Conservation (phyloP, 441 rosid species). For the Pelargonium fulgidum region DNA sequence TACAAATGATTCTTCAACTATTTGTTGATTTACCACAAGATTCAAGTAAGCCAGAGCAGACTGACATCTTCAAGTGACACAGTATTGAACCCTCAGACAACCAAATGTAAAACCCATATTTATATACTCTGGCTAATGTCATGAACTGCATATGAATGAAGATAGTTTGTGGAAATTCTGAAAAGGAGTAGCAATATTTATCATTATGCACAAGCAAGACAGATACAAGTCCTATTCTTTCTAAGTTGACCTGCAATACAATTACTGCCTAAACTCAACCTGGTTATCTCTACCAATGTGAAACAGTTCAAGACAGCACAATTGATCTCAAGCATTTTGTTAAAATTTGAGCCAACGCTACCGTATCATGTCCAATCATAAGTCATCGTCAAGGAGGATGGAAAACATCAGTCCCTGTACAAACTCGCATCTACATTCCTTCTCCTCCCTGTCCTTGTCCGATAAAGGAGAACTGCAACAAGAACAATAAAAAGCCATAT, state of each 20-base stretch:
- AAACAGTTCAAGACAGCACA: conserved; percentile 11
- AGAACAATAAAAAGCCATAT: conserved; percentile 10
- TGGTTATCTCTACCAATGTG: conserved; percentile 9
- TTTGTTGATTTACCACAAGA: too few relatives aligned
- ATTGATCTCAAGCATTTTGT: conserved; percentile 8
- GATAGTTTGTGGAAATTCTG: background rate
- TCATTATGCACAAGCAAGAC: background rate
- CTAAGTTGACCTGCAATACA: conserved; percentile 17
- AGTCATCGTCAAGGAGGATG: conserved; percentile 32
- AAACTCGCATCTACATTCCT: conserved; percentile 40
- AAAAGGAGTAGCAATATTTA: background rate
- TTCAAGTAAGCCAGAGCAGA: too few relatives aligned
- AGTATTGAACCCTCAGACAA: too few relatives aligned
- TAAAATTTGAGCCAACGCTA: conserved; percentile 13
- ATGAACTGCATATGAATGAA: background rate
- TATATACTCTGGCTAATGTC: background rate
- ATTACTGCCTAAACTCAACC: conserved; percentile 19
- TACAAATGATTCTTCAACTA: too few relatives aligned
- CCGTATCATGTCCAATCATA: conserved; percentile 25
- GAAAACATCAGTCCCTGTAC: conserved; percentile 41
- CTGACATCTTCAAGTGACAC: too few relatives aligned
- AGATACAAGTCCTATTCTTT: conserved; percentile 3
- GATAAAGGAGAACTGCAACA: conserved; percentile 38
- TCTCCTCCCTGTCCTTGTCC: conserved; percentile 37
- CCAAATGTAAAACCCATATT: too few relatives aligned